Evolutionary conservation across 1,284 basidiomycete genomes (phyloP).

Genomic region (Leccinum solheimii): DNA sequence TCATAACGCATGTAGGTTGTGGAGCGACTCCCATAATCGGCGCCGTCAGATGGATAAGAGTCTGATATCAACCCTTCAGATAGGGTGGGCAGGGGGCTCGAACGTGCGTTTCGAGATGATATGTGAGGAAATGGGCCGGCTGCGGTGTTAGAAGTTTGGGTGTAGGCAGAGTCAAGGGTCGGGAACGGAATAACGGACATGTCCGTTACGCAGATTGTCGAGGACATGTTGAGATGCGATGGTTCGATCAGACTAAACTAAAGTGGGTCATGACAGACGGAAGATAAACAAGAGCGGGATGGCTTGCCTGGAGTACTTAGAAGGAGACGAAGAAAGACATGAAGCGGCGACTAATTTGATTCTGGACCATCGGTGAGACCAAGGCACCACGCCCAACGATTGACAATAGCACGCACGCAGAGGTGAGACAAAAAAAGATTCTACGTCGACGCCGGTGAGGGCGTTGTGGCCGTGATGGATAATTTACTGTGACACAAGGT

Average conservation of each 20-base stretch:
- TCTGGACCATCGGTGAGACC: slow-evolving; percentile 22
- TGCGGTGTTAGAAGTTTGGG: slow-evolving; percentile 51
- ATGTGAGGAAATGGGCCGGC: slow-evolving; percentile 45
- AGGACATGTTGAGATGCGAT: slow-evolving; percentile 24
- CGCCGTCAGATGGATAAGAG: slow-evolving; percentile 5
- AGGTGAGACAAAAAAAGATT: slow-evolving; percentile 4
- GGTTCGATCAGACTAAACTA: slow-evolving; percentile 7
- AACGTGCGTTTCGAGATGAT: slow-evolving; percentile 18
- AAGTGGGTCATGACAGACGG: not conserved
- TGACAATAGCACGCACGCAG: slow-evolving; percentile 14
- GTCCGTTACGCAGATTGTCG: slow-evolving; percentile 35
- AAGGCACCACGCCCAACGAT: not conserved
- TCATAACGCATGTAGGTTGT: slow-evolving; percentile 27
- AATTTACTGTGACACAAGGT: slow-evolving; percentile 20
- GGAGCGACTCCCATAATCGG: slow-evolving; percentile 18
- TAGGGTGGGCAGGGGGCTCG: slow-evolving; percentile 8
- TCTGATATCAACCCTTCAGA: slow-evolving; percentile 20
- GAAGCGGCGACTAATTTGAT: slow-evolving; percentile 15
- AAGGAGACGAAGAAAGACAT: slow-evolving; percentile 22
- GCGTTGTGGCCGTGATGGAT: slow-evolving; percentile 9
- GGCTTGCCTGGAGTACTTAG: slow-evolving; percentile 16
- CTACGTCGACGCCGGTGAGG: slow-evolving; percentile 10
- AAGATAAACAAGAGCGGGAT: not conserved
- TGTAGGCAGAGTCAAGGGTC: slow-evolving; percentile 30
- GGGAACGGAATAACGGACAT: slow-evolving; percentile 41